Percentiles rank a stretch among this genome's conserved stretches.
Evolutionary conservation across 2,329 filamentous ascomycete genomes (phyloP).

Genomic region (Monosporascus sp.): DNA sequence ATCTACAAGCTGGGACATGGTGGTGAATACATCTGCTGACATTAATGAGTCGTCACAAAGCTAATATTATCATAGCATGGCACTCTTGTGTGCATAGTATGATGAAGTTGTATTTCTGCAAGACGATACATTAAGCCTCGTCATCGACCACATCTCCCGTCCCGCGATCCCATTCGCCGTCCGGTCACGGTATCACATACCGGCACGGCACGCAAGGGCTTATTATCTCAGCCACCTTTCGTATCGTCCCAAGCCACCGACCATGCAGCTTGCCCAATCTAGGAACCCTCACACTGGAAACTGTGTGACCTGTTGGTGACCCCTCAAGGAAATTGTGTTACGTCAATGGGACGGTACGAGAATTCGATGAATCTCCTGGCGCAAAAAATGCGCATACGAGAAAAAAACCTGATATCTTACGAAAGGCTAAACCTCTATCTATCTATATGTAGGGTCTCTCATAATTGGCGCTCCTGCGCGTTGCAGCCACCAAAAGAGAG

Average conservation of each 20-base stretch:
- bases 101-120: not conserved
- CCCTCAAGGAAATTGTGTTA: too few relatives aligned
- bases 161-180: not conserved
- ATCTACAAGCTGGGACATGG: too few relatives aligned
- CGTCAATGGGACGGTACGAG: too few relatives aligned
- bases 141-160: not conserved
- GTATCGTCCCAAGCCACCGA: not conserved
- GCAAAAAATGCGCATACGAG: not conserved
- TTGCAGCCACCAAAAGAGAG: too few relatives aligned
- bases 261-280: not conserved
- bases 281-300: not conserved
- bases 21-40: too few relatives aligned
- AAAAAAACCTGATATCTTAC: not conserved
- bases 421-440: not conserved
- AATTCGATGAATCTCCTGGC: not conserved
- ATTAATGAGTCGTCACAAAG: too few relatives aligned
- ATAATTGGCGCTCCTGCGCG: too few relatives aligned
- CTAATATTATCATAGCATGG: too few relatives aligned
- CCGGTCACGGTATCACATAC: not conserved
- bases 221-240: not conserved
- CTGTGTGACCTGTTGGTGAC: not conserved
- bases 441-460: not conserved
- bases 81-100: too few relatives aligned
- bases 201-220: not conserved
- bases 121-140: not conserved